Evolutionary conservation across 1,284 basidiomycete species (phyloP).

Genomic region (Ganoderma leucocontextum): DNA sequence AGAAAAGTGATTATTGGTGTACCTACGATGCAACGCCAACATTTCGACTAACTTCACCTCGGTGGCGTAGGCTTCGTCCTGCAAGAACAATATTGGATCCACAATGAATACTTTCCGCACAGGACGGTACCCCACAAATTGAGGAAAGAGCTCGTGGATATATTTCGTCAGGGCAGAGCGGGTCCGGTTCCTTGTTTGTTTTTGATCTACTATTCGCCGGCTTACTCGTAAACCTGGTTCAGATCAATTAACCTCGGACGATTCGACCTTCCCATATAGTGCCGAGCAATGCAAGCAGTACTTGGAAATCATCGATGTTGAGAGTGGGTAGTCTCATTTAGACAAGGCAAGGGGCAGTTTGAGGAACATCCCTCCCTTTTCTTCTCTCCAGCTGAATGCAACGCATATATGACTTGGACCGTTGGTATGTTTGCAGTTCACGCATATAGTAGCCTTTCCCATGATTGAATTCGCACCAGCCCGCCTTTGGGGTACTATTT

Average conservation of each 20-base stretch:
- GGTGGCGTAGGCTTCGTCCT: slow-evolving; percentile 31
- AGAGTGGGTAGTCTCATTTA: slow-evolving; percentile 23
- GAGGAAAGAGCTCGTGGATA: slow-evolving; percentile 30
- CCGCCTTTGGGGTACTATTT: slow-evolving; percentile 31
- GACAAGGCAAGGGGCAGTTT: neutral
- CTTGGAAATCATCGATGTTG: slow-evolving; percentile 31
- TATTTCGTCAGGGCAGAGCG: slow-evolving; percentile 35
- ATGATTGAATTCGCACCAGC: slow-evolving; percentile 21
- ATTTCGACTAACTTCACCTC: neutral
- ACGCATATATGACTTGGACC: slow-evolving; percentile 32
- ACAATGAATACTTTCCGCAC: slow-evolving; percentile 43
- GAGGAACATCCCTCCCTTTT: slow-evolving; percentile 1
- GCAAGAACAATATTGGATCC: slow-evolving; percentile 42
- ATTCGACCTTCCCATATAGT: slow-evolving; percentile 39
- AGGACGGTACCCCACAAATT: slow-evolving; percentile 18
- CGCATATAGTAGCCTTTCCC: neutral
- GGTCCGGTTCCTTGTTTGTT: slow-evolving; percentile 27
- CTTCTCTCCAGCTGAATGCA: slow-evolving; percentile 15
- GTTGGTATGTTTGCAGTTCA: slow-evolving; percentile 27
- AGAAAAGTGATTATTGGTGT: neutral
- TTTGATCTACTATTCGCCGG: no score
- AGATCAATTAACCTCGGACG: slow-evolving; percentile 39
- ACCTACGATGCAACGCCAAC: neutral
- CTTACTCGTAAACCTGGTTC: neutral
- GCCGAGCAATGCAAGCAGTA: slow-evolving; percentile 37